Base-by-base conservation (phyloP, 345 rosid species). In the Bruguiera gymnorhiza region DNA sequence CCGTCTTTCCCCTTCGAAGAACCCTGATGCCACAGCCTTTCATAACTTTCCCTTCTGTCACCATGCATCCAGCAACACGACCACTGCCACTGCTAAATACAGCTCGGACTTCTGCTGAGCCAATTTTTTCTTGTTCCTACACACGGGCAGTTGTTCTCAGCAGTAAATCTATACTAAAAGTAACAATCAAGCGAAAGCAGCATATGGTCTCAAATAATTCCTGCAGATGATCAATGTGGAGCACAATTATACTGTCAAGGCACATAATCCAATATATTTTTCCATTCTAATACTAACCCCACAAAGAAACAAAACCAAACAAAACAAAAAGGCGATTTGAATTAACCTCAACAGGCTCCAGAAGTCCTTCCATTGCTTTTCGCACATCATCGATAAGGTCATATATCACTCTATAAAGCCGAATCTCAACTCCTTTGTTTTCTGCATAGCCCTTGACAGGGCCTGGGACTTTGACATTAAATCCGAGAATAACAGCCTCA, bases 61-160 rank as follows among this genome's bases (percentile, higher is more conserved):
- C 93, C 91, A 92, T 90, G 86, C 97, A 95, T 69, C 99, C 99
- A 71, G 99, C 99, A 81, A 84, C 92, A 77, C 92, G 99, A 61
- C 97, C 97, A 71, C 99, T 95, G 54, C 99, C 99, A 73, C 99
- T 95, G 83, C 93, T 88, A 83, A 95, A 95, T 68, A 86, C 81
- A 48, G 96, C 97, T 60, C 97, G 89, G 69, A 95, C 93, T 77
- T 85, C 93, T 8, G 97, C 93, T 70, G 86, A 83, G 63, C 99
- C 99, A 81, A 92, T 90, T 18, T 79, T 69, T 76, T 88, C 84
- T 88, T 88, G 85, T 66, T 95, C 99, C 97, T 94, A 62, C 62
- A 50, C 76, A 13, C 18, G 80, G 5, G 50, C 65, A 71, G 69
- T 65, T 36, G 75, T 59, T 69, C 56, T 79, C 74, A 62, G 65